A percentile compares a stretch with the other conserved stretches of the same genome.
These are phyloP conservation scores for Fomitiporia mediterranea DNA, from an alignment of 1,284 basidiomycete genomes.

Conservation along the genomic window DNA sequence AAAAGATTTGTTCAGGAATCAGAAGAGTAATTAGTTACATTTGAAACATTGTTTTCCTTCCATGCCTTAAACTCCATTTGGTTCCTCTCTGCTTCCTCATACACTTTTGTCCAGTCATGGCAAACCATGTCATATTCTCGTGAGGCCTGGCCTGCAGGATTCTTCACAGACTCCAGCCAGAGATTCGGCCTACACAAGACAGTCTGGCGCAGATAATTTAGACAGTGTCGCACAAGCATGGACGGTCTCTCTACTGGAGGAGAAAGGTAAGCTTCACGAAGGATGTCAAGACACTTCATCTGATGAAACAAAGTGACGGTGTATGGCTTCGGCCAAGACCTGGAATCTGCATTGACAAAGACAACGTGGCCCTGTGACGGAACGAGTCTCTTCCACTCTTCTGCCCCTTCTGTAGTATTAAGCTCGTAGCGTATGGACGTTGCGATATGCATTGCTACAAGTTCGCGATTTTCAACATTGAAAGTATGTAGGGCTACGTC, in stretches of 20 bases:
- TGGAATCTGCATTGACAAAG: not conserved
- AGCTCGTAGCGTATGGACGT: not conserved
- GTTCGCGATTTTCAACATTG: not conserved
- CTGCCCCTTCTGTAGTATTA: not conserved
- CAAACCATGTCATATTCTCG: too few species aligned
- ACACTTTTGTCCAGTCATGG: too few species aligned
- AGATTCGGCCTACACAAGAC: constrained; percentile 4
- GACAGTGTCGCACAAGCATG: constrained; percentile 29
- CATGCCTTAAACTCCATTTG: too few species aligned
- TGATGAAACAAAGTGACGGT: constrained; percentile 29
- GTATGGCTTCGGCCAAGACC: not conserved
- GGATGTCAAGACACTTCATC: constrained; percentile 30
- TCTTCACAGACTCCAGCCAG: not conserved
- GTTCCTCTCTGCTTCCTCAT: too few species aligned
- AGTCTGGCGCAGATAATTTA: constrained; percentile 6
- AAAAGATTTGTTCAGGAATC: too few species aligned
- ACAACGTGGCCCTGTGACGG: not conserved
- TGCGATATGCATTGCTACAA: not conserved
- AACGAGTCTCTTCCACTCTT: not conserved
- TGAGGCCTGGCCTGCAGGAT: too few species aligned
- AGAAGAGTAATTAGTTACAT: too few species aligned
- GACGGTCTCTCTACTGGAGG: not conserved
- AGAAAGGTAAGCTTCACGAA: constrained; percentile 23
- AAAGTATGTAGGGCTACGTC: not conserved
- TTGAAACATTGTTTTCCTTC: too few species aligned